A percentile compares a stretch with the other conserved stretches of the same genome.
Conservation (phyloP, 345 rosid species). For the Triadica sebifera region DNA sequence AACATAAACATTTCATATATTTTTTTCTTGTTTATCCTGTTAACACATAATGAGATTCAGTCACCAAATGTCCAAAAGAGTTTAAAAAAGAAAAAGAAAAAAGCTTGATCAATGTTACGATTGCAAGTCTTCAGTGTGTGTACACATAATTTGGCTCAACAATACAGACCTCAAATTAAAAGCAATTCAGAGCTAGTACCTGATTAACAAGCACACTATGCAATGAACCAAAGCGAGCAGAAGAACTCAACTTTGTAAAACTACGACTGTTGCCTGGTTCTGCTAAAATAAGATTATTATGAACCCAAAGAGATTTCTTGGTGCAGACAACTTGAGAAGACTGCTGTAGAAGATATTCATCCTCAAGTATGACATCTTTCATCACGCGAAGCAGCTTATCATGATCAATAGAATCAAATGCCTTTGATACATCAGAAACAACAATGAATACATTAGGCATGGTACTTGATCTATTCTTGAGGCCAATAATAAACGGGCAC, state of each 20-base stretch:
- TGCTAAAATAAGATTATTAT: constrained; percentile 30
- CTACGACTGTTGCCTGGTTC: constrained; percentile 23
- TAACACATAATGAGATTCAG: no score
- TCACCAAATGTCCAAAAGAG: background rate
- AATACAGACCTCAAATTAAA: background rate
- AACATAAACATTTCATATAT: no score
- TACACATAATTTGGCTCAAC: background rate
- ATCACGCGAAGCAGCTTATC: constrained; percentile 55
- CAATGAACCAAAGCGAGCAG: constrained; percentile 38
- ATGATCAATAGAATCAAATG: constrained; percentile 79
- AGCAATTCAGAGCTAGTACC: constrained; percentile 39
- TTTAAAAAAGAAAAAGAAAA: background rate
- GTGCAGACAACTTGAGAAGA: constrained; percentile 47
- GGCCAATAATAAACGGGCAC: no score
- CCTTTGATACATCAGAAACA: constrained; percentile 78
- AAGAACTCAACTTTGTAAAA: constrained; percentile 30
- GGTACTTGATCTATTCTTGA: constrained; percentile 9
- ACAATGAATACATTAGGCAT: constrained; percentile 56
- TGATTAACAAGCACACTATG: constrained; percentile 50
- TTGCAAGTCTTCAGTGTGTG: background rate
- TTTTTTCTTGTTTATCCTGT: no score
- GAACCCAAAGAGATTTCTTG: constrained; percentile 47
- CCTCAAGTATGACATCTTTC: constrained; percentile 47
- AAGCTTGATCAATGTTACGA: background rate
- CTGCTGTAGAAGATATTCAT: constrained; percentile 44